Evolutionary conservation across 148 eudicot species (phyloP), one percentile per base, ranked within the genome.

Genomic region (Rheum nobile): DNA sequence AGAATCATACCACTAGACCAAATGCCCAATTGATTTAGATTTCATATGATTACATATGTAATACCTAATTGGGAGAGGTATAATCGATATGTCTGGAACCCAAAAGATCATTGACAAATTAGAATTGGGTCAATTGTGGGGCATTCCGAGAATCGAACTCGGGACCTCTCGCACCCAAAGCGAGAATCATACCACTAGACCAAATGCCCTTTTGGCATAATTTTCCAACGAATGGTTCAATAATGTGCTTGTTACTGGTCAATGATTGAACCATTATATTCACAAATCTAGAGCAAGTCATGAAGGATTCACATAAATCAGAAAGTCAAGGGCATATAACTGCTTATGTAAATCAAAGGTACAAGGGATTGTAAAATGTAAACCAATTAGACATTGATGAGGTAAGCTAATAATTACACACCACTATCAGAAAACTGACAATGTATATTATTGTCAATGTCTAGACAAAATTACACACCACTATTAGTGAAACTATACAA

Each of bases 1-100:
- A 86, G 92, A 88, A 86, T 86, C 88, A 88, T 86, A 88, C 92
- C 90, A 86, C 90, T 88, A 88, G 91, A 86, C 88, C 88, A 88
- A 86, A 85, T 85, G 85, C 86, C 90, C 90, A 19, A n/a, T n/a
- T n/a, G n/a, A n/a, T n/a, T 41, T 9, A 35, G 37, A 1, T 35
- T 35, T 35, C 37, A 35, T 35, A 35, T 35, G 37, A 35, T 35
- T n/a, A n/a, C 37, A 35, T 35, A 4, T 35, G 4, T 1, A 35
- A 35, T 4, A 2, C 4, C 2, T 4, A 35, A 35, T 4, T 2
- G 37, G 4, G 37, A 35, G 37, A 4, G n/a, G n/a, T n/a, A n/a
- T n/a, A n/a, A n/a, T n/a, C n/a, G n/a, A n/a, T 35, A 35, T 35
- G 37, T 35, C 37, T 35, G 3, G 37, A 2, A 35, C 4, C 37